Evolutionary conservation across 345 rosid genomes (phyloP), one percentile per base, ranked within the genome.

Genomic region (Eucalyptus camaldulensis): DNA sequence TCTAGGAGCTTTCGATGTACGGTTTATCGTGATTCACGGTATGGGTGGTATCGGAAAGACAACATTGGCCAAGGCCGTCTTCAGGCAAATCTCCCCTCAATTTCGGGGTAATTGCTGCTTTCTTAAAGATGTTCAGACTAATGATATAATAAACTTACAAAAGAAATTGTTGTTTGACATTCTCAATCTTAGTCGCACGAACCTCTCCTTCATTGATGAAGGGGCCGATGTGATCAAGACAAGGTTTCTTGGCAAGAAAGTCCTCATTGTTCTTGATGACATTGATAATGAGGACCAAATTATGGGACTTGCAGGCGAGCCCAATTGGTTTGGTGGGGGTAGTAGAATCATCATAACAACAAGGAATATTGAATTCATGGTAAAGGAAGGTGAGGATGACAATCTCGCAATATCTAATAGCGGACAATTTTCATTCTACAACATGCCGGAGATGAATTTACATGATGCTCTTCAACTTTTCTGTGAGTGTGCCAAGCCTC

Each of bases 21-120:
- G 27, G 8, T 22, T 87, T 44, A 44, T 87, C 4, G 40, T 69
- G 80, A 87, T 87, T 29, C 37, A 87, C 2, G 81, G 81, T 49
- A 87, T 45, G 76, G 88, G 88, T 33, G 80, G 80, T 7, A 60
- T 58, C 10, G 88, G 88, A n/a, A 87, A 87, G 51, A 58, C 80
- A 1, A 43, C 88, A 33, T 6, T 87, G 3, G 80, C 53, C 3
- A 6, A 58, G 76, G 50, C 16, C 2, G 5, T 58, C 53, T 87
- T 87, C 3, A 87, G 47, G 13, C 72, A 58, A 24, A 65, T 87
- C 53, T 58, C 37, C 45, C 76, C 88, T 62, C 47, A 53, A 5
- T 37, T 87, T 56, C 29, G 5, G 4, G 7, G 25, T 3, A 5
- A 22, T 27, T 51, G 67, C 19, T 15, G 31, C 11, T 87, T 87